A percentile compares a stretch with the other conserved stretches of the same genome.
These are phyloP conservation scores for Nicotiana tabacum DNA, from an alignment of 257 asterid species.

Conservation along the genomic window DNA sequence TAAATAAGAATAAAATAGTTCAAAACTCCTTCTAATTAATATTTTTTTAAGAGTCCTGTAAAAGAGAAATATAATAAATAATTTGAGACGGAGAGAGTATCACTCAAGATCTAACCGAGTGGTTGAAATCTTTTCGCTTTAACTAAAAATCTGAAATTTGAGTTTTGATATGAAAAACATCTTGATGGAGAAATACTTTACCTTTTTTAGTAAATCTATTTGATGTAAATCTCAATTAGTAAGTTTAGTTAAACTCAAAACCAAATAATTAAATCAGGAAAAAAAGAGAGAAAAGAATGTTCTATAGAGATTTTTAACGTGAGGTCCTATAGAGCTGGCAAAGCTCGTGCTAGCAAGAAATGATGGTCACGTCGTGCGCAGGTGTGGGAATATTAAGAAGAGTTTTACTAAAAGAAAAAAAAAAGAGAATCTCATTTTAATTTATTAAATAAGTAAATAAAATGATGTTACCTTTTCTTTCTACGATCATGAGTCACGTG, in stretches of 20 bases:
- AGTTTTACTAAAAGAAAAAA: neutral
- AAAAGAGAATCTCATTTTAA: neutral
- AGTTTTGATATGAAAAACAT: neutral
- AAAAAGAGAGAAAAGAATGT: neutral
- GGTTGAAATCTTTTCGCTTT: too few relatives aligned
- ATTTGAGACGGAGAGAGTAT: too few relatives aligned
- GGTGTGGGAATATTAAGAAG: neutral
- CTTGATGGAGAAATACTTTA: neutral
- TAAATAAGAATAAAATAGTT: too few relatives aligned
- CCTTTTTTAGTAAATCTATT: too few relatives aligned
- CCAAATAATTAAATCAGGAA: neutral
- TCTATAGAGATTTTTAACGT: neutral
- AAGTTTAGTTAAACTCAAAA: neutral
- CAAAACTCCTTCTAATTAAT: too few relatives aligned
- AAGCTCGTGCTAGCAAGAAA: constrained; percentile 37
- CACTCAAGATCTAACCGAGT: too few relatives aligned
- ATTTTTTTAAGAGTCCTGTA: too few relatives aligned
- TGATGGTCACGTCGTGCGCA: constrained; percentile 42
- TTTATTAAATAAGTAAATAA: neutral
- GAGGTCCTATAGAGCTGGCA: constrained; percentile 21
- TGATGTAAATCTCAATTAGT: neutral
- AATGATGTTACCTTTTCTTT: neutral
- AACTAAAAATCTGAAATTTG: too few relatives aligned
- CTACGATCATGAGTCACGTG: neutral
- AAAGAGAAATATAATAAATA: too few relatives aligned